Percentiles rank a stretch among this genome's conserved stretches.
These are phyloP conservation scores for Xylaria longipes DNA, from an alignment of 495 filamentous ascomycete species.

Conservation along the genomic window DNA sequence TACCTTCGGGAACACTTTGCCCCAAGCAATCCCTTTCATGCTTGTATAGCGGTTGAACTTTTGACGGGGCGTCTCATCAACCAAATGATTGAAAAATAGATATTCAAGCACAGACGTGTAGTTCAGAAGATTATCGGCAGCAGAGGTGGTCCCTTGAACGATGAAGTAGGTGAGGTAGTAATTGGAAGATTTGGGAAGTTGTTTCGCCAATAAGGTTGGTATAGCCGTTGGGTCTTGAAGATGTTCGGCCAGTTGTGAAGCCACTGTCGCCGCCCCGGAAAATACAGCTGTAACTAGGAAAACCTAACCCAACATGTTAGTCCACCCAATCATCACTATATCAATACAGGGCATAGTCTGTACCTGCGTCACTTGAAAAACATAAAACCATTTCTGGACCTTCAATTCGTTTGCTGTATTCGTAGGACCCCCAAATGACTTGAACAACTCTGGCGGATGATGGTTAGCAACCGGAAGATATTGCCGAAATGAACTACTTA, in stretches of 20 bases:
- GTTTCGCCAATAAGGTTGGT: conserved; percentile 68
- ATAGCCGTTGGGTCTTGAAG: conserved; percentile 65
- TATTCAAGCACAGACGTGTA: conserved; percentile 55
- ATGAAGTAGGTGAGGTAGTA: conserved; percentile 93
- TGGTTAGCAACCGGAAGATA: conserved; percentile 21
- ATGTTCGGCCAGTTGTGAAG: conserved; percentile 62
- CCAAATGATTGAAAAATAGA: conserved; percentile 68
- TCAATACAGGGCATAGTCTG: not conserved
- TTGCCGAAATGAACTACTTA: conserved; percentile 43
- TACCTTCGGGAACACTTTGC: conserved; percentile 62
- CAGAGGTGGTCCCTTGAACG: conserved; percentile 79
- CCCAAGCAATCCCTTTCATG: conserved; percentile 56
- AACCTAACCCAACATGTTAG: conserved; percentile 47
- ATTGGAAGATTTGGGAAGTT: conserved; percentile 81
- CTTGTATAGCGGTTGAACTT: conserved; percentile 78
- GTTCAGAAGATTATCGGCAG: conserved; percentile 64
- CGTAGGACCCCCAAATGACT: conserved; percentile 72
- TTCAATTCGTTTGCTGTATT: conserved; percentile 75
- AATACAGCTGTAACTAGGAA: conserved; percentile 85
- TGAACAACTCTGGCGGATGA: conserved; percentile 68
- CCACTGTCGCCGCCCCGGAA: conserved; percentile 66
- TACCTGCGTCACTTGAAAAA: conserved; percentile 83
- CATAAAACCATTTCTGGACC: conserved; percentile 83
- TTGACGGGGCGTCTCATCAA: conserved; percentile 70
- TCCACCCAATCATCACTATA: not conserved